Evolutionary conservation across 768 basidiomycete species (phyloP).

Genomic region (Pulveroboletus sp.): DNA sequence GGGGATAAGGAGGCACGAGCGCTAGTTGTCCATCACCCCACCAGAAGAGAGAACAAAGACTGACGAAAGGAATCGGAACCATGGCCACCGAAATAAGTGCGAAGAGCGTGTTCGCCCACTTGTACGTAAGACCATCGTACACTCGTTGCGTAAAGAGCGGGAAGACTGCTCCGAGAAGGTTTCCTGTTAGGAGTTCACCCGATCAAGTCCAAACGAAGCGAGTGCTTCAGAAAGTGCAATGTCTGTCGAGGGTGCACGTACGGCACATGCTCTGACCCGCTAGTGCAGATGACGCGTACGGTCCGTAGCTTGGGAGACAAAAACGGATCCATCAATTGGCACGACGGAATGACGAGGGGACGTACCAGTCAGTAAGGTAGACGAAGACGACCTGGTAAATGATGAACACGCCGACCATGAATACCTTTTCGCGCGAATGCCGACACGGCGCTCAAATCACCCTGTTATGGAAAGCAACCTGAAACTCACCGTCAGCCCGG

Average conservation of each 20-base stretch:
- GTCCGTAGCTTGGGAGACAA: slow-evolving; percentile 39
- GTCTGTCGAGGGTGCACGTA: slow-evolving; percentile 23
- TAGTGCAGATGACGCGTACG: slow-evolving; percentile 63
- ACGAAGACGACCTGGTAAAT: slow-evolving; percentile 58
- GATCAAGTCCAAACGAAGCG: slow-evolving; percentile 16
- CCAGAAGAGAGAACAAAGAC: slow-evolving; percentile 9
- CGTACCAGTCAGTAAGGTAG: slow-evolving; percentile 62
- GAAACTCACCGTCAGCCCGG: slow-evolving; percentile 23
- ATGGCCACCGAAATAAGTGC: slow-evolving; percentile 48
- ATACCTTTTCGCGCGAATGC: slow-evolving; percentile 34
- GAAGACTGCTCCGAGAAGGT: slow-evolving; percentile 48
- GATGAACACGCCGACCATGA: slow-evolving; percentile 46
- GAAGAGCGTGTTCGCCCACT: slow-evolving; percentile 59
- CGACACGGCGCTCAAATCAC: not conserved
- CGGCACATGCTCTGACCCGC: slow-evolving; percentile 63
- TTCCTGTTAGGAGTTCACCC: slow-evolving; percentile 33
- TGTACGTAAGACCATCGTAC: slow-evolving; percentile 51
- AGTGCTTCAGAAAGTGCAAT: slow-evolving; percentile 5
- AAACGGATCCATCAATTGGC: not conserved
- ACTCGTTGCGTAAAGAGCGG: slow-evolving; percentile 60
- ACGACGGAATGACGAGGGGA: not conserved
- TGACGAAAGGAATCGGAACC: slow-evolving; percentile 58
- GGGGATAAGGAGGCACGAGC: not conserved
- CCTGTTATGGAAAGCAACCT: not conserved
- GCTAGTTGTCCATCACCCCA: not conserved